phyloP scores from a whole-genome alignment of 2,329 filamentous ascomycete species.

The Paecilomyces sp. region DNA sequence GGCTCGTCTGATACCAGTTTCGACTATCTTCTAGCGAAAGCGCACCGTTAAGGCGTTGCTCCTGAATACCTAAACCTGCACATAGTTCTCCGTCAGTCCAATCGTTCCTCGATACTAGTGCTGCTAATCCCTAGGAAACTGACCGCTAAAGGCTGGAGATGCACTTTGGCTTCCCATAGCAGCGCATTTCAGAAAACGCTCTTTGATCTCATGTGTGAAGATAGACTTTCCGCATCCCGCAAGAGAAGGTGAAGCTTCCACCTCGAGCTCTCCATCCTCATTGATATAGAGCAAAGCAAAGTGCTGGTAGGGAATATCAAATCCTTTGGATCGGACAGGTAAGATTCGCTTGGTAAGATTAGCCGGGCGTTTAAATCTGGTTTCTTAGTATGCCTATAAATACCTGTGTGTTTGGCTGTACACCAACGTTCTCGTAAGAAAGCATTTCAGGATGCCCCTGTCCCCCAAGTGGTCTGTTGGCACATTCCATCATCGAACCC shows the following conservation, averaged over 20 bases:
- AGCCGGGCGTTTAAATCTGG: neutral
- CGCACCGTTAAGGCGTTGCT: conserved; percentile 5
- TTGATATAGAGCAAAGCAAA: conserved; percentile 32
- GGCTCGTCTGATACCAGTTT: conserved; percentile 16
- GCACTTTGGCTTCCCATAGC: conserved; percentile 12
- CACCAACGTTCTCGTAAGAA: neutral
- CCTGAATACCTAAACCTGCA: conserved; percentile 1
- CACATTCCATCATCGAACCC: neutral
- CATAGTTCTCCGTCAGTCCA: neutral
- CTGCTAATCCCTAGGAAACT: conserved; percentile 3
- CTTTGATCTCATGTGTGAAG: conserved; percentile 29
- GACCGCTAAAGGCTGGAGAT: conserved; percentile 18
- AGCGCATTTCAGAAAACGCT: conserved; percentile 24
- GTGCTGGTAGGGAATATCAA: conserved; percentile 23
- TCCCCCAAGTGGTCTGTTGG: neutral
- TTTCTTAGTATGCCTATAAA: neutral
- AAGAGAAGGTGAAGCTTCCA: conserved; percentile 26
- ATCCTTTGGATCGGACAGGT: conserved; percentile 10
- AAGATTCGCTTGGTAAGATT: conserved; percentile 9
- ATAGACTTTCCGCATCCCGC: conserved; percentile 22
- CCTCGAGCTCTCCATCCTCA: conserved; percentile 22
- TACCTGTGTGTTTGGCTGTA: neutral
- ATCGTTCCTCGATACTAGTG: neutral
- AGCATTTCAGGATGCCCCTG: neutral
- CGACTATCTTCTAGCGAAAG: conserved; percentile 4